These are phyloP conservation scores for Aspergillus quadricinctus DNA, from an alignment of 2,329 filamentous ascomycete species.

Conservation along the genomic window DNA sequence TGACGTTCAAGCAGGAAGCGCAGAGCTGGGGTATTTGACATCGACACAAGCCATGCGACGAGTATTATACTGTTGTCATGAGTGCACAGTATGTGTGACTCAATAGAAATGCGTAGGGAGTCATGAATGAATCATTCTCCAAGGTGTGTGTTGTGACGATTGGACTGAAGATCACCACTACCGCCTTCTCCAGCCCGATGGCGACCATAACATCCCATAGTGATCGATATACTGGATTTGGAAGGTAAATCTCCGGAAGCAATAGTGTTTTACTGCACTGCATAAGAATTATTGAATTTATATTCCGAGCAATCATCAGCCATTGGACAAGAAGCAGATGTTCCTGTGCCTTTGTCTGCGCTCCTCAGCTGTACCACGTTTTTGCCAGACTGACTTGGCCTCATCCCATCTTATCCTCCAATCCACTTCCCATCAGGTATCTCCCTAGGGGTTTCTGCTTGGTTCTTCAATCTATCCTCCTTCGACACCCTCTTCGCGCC, in stretches of 20 bases:
- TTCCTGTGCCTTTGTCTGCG: not conserved
- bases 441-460: not conserved
- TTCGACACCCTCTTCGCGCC: not conserved
- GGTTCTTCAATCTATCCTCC: not conserved
- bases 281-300: not conserved
- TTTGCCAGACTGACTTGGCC: slow-evolving; percentile 15
- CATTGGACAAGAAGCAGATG: not conserved
- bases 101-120: not conserved
- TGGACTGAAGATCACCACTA: not conserved
- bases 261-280: not conserved
- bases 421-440: not conserved
- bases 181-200: not conserved
- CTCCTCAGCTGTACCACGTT: slow-evolving; percentile 11
- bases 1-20: slow-evolving; percentile 15
- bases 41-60: slow-evolving; percentile 16
- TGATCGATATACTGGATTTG: not conserved
- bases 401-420: slow-evolving; percentile 6
- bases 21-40: slow-evolving; percentile 16
- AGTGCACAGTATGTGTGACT: not conserved
- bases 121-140: not conserved
- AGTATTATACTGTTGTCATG: not conserved
- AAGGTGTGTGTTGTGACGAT: not conserved
- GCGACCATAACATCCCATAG: not conserved
- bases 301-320: not conserved
- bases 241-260: not conserved